phyloP scores from a whole-genome alignment of 2,329 filamentous ascomycete species.

The Dactylonectria estremocensis region DNA sequence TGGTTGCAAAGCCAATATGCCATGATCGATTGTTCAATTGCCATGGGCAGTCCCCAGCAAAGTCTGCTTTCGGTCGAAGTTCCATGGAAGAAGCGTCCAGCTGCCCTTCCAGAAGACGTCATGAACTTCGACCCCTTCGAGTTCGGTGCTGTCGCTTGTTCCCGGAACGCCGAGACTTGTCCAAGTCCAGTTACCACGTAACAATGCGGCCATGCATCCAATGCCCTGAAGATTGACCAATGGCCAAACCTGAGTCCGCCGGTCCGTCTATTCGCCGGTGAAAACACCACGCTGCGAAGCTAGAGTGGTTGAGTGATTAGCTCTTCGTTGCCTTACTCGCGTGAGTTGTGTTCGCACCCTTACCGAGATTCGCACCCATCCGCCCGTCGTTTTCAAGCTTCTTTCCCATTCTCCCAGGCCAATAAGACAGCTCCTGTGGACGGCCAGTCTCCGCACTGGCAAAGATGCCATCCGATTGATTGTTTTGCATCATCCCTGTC shows the following conservation, averaged over 20 bases:
- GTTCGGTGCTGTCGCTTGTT: neutral
- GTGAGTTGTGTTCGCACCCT: conserved; percentile 7
- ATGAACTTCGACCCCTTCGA: neutral
- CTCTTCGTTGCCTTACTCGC: conserved; percentile 20
- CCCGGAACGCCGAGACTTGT: conserved; percentile 5
- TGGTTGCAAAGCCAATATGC: conserved; percentile 21
- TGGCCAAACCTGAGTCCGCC: neutral
- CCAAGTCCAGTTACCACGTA: neutral
- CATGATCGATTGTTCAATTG: neutral
- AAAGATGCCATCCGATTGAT: neutral
- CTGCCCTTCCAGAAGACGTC: neutral
- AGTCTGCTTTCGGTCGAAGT: neutral
- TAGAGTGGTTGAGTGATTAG: conserved; percentile 7
- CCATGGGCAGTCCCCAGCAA: too few species aligned
- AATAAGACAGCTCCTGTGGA: neutral
- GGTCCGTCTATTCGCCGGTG: conserved; percentile 7
- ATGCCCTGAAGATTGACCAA: neutral
- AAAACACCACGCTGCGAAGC: conserved; percentile 11
- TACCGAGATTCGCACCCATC: neutral
- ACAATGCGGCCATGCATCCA: neutral
- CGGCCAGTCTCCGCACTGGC: neutral
- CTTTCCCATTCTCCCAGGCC: neutral
- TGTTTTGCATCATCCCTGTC: neutral
- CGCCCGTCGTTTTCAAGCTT: neutral
- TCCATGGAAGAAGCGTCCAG: neutral